Evolutionary conservation across 768 basidiomycete genomes (phyloP), one percentile per base, ranked within the genome.

Genomic region (Russula olivacea): DNA sequence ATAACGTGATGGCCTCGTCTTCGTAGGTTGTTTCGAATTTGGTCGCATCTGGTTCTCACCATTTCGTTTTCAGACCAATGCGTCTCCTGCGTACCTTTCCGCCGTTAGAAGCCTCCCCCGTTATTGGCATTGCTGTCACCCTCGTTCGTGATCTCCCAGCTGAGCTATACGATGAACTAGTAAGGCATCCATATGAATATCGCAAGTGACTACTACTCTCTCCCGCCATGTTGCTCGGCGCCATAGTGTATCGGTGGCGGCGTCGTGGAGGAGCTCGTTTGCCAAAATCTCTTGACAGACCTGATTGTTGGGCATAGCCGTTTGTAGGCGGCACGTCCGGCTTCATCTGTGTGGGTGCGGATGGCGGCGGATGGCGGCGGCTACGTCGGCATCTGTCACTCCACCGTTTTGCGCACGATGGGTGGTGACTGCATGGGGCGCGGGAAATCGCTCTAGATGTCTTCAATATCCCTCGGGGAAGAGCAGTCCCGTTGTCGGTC

Each of bases 61-160:
- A 25, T 56, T 9, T 63, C 43, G 25, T 38, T 38, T 53, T 10
- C 67, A 97, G 94, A 63, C 97, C 97, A 1, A 98, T 98, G 93
- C 87, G 89, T 61, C 81, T 97, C 8, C 80, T 99, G 4, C 87
- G 96, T 23, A 96, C 89, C 0, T 96, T 98, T 72, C 97, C 97
- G 5, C 89, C 93, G 0, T 80, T 99, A 1, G 87, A 96, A 67
- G 91, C 94, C 1, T 73, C 87, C 17, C 86, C 88, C 38, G 88
- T 98, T 53, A 88, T 98, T 58, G 92, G 91, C 2, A 92, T 98
- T 69, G 92, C 94, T 1, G 92, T 98, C 17, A 93, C 93, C 0
- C 85, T 98, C 45, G 93, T 98, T 28, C 86, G 93, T 60, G 94
- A 98, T 69, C 80, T 98, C 12, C 93, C 93, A 1, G 69, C 87